Conservation (phyloP, 139 green algal genomes). For the Gonium pectorale region DNA sequence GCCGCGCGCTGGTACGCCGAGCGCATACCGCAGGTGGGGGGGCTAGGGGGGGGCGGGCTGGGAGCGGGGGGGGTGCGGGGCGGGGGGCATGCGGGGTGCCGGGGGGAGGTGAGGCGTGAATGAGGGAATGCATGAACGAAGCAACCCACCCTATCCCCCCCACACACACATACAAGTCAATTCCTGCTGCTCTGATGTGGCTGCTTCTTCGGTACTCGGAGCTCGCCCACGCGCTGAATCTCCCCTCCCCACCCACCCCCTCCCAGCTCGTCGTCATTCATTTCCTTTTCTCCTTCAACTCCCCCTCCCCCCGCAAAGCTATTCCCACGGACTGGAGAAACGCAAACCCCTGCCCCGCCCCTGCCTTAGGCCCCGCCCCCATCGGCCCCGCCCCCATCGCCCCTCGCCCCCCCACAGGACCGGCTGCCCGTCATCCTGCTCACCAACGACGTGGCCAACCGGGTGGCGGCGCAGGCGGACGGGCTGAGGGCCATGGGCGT, state of each 20-base stretch:
- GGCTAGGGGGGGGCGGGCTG: not conserved
- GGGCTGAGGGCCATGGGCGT: constrained; percentile 75
- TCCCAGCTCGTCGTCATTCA: not conserved
- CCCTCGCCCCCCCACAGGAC: constrained; percentile 3
- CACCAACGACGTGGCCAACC: constrained; percentile 91
- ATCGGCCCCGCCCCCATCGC: too few relatives aligned
- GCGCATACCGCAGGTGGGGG: constrained; percentile 39
- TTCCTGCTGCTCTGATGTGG: too few relatives aligned
- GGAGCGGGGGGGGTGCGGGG: not conserved
- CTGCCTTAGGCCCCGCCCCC: too few relatives aligned
- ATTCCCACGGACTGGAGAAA: not conserved
- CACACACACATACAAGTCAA: too few relatives aligned
- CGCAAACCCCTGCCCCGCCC: not conserved
- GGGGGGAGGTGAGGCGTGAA: too few relatives aligned
- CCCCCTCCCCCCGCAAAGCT: too few relatives aligned
- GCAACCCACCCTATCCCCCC: too few relatives aligned
- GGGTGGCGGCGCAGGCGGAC: constrained; percentile 69
- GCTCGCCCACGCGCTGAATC: too few relatives aligned
- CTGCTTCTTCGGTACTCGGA: too few relatives aligned
- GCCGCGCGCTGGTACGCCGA: constrained; percentile 83
- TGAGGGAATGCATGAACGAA: too few relatives aligned
- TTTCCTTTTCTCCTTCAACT: too few relatives aligned
- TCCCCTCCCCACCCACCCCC: not conserved
- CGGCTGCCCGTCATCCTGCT: constrained; percentile 84
- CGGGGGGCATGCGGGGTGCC: too few relatives aligned